These are phyloP conservation scores for Magnaporthiopsis poae DNA, from an alignment of 2,329 filamentous ascomycete species.

Conservation along the genomic window DNA sequence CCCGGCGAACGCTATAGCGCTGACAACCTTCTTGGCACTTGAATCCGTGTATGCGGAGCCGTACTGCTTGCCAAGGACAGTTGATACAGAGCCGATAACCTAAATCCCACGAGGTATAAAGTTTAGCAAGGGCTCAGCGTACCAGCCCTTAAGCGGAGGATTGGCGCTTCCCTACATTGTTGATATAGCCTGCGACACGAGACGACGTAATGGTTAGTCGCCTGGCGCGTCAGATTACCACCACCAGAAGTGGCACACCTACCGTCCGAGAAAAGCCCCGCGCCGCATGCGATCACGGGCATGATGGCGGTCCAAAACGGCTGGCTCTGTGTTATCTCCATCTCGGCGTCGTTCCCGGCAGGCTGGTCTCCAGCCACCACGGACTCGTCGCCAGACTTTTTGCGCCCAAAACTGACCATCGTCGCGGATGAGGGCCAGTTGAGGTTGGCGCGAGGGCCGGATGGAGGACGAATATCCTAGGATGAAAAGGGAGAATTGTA, in stretches of 20 bases:
- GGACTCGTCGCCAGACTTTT: not conserved
- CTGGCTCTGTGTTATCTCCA: constrained; percentile 1
- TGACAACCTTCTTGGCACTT: constrained; percentile 61
- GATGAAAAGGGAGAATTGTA: not conserved
- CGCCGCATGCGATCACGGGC: constrained; percentile 79
- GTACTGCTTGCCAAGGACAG: constrained; percentile 62
- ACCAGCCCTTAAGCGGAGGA: not conserved
- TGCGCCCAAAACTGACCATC: not conserved
- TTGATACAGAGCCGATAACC: constrained; percentile 83
- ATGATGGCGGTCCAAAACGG: constrained; percentile 21
- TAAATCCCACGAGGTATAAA: constrained; percentile 20
- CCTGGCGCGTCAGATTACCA: not conserved
- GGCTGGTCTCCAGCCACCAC: not conserved
- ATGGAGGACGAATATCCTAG: too few species aligned
- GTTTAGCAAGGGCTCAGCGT: not conserved
- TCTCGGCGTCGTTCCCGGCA: constrained; percentile 2
- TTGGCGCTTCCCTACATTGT: constrained; percentile 50
- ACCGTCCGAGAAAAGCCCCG: constrained; percentile 77
- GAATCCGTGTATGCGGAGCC: constrained; percentile 58
- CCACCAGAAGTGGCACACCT: not conserved
- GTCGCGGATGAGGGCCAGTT: not conserved
- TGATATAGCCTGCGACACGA: constrained; percentile 57
- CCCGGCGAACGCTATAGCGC: constrained; percentile 75
- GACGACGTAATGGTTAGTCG: not conserved
- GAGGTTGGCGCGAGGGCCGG: too few species aligned